Evolutionary conservation across 2,329 filamentous ascomycete species (phyloP).

Genomic region (Colletotrichum navitas): DNA sequence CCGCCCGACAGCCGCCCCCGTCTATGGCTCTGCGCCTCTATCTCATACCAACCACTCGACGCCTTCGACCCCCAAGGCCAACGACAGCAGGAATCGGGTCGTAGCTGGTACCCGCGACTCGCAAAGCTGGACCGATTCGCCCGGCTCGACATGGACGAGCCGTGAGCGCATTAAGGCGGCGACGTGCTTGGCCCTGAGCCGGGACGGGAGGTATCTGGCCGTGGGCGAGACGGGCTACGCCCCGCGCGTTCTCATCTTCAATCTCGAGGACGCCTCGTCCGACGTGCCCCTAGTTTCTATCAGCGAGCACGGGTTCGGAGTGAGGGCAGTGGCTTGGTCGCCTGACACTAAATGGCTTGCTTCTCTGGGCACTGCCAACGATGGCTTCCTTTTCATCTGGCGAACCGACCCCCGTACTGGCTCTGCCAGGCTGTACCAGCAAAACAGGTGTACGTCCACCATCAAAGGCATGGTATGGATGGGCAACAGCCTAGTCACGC

Average conservation of each 20-base stretch:
- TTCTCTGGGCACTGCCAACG: conserved; percentile 88
- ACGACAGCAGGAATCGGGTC: conserved; percentile 72
- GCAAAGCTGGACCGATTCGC: conserved; percentile 72
- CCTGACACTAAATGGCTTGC: conserved; percentile 88
- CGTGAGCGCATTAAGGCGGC: conserved; percentile 94
- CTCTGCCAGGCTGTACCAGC: conserved; percentile 81
- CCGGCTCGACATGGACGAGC: conserved; percentile 81
- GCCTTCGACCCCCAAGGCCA: conserved; percentile 69
- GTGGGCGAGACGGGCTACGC: conserved; percentile 97
- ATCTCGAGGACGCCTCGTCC: conserved; percentile 81
- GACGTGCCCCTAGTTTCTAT: conserved; percentile 88
- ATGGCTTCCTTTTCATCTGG: conserved; percentile 96
- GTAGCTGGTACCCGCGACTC: conserved; percentile 61
- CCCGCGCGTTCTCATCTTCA: conserved; percentile 91
- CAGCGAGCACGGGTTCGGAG: conserved; percentile 90
- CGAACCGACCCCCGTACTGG: conserved; percentile 85
- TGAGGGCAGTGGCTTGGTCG: conserved; percentile 90
- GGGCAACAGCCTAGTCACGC: conserved; percentile 84
- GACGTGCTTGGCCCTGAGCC: conserved; percentile 89
- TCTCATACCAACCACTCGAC: conserved; percentile 64
- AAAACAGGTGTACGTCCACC: conserved; percentile 91
- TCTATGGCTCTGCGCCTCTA: conserved; percentile 66
- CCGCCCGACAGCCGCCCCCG: conserved; percentile 79
- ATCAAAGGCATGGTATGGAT: conserved; percentile 93
- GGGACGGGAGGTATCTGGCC: conserved; percentile 87